Evolutionary conservation across 768 basidiomycete genomes (phyloP).

Genomic region (Royoungia palumana): DNA sequence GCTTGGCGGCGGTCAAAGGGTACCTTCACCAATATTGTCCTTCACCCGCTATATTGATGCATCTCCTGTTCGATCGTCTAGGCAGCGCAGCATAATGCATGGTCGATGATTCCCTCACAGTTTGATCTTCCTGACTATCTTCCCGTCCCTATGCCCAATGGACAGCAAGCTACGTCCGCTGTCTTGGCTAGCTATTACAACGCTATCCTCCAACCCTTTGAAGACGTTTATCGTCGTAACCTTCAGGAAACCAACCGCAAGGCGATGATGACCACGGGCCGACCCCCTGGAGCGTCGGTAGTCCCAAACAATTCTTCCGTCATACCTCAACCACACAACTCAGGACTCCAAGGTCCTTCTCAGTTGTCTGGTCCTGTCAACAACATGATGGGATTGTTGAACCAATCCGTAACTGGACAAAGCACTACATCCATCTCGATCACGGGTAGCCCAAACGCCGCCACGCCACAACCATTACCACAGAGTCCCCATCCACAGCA

Average conservation of each 20-base stretch:
- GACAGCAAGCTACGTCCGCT: slow-evolving; percentile 46
- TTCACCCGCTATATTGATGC: slow-evolving; percentile 15
- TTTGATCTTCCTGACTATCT: slow-evolving; percentile 62
- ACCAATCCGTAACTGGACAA: slow-evolving; percentile 24
- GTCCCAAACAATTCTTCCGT: slow-evolving; percentile 15
- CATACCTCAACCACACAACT: slow-evolving; percentile 15
- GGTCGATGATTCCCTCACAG: slow-evolving; percentile 51
- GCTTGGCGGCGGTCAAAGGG: slow-evolving; percentile 59
- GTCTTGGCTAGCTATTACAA: slow-evolving; percentile 59
- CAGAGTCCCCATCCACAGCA: slow-evolving; percentile 31
- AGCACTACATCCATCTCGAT: slow-evolving; percentile 17
- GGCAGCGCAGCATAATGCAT: slow-evolving; percentile 52
- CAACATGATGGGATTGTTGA: slow-evolving; percentile 25
- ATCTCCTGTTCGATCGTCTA: slow-evolving; percentile 21
- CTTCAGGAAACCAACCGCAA: slow-evolving; percentile 58
- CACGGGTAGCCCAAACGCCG: slow-evolving; percentile 23
- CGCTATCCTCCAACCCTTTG: slow-evolving; percentile 64
- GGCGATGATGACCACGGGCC: slow-evolving; percentile 43
- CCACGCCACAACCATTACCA: slow-evolving; percentile 27
- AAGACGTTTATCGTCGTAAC: slow-evolving; percentile 65
- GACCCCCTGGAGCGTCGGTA: slow-evolving; percentile 17
- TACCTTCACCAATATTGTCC: slow-evolving; percentile 34
- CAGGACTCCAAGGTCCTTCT: slow-evolving; percentile 13
- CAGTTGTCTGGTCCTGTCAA: slow-evolving; percentile 19
- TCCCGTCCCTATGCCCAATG: slow-evolving; percentile 43